phyloP scores from a whole-genome alignment of 2,329 filamentous ascomycete genomes.

The Calonectria multiphialidica region DNA sequence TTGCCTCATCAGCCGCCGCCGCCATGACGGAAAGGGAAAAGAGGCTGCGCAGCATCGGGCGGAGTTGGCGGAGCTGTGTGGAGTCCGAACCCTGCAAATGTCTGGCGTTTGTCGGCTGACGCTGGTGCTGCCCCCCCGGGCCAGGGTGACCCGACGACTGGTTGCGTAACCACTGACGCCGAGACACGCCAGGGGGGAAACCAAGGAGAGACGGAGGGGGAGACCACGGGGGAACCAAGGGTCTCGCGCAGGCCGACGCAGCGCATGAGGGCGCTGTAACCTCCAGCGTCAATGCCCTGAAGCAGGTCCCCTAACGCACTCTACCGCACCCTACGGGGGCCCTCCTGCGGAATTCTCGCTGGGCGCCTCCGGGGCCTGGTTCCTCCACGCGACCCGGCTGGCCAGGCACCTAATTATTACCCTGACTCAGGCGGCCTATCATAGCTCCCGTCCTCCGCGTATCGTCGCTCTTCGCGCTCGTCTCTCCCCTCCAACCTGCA shows the following conservation, averaged over 20 bases:
- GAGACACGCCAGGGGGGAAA: constrained; percentile 1
- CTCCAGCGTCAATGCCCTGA: not conserved
- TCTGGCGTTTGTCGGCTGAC: constrained; percentile 12
- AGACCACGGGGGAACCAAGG: not conserved
- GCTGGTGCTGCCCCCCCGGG: not conserved
- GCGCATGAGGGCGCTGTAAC: not conserved
- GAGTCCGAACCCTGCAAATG: not conserved
- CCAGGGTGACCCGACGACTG: not conserved
- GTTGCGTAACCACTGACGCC: constrained; percentile 12
- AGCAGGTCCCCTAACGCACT: not conserved
- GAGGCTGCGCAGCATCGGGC: not conserved
- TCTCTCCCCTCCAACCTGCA: not conserved
- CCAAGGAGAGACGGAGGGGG: not conserved
- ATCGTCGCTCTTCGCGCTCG: not conserved
- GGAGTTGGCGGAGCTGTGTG: constrained; percentile 1
- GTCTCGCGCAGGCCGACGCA: not conserved
- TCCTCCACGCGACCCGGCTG: constrained; percentile 4
- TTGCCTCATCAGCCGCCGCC: constrained; percentile 12
- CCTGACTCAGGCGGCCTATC: constrained; percentile 3
- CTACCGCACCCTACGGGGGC: no score
- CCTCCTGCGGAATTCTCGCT: not conserved
- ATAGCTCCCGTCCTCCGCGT: not conserved
- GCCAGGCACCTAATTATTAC: constrained; percentile 11
- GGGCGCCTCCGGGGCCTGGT: not conserved
- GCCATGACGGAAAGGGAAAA: not conserved